Conservation (phyloP, 345 rosid genomes). For the Durio zibethinus region DNA sequence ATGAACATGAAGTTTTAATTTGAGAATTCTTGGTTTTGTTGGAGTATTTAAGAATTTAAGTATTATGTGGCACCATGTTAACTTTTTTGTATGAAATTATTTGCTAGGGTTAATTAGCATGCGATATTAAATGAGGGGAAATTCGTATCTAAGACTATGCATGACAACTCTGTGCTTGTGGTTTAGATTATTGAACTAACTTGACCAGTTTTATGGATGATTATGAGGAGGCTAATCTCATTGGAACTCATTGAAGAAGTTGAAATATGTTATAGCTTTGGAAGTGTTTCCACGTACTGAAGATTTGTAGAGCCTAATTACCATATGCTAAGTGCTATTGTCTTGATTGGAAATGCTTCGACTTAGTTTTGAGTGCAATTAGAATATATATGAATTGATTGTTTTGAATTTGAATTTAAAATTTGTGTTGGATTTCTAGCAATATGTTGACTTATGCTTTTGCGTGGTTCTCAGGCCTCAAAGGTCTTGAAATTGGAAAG, state of each 20-base stretch:
- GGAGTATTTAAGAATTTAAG: not conserved
- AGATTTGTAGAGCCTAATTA: not conserved
- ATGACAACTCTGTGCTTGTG: not conserved
- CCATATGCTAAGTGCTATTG: not conserved
- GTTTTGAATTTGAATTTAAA: not conserved
- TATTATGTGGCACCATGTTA: not conserved
- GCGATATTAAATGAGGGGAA: not conserved
- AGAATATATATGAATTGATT: not conserved
- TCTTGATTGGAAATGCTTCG: not conserved
- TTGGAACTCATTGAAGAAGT: not conserved
- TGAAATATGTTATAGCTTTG: not conserved
- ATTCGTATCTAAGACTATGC: not conserved
- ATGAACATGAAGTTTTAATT: conserved; percentile 7
- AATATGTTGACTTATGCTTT: conserved; percentile 4
- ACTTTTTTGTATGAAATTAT: not conserved
- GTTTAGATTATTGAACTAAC: not conserved
- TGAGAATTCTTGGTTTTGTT: not conserved
- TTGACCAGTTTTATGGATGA: not conserved
- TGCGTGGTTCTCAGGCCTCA: conserved; percentile 57
- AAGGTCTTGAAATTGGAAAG: conserved; percentile 85
- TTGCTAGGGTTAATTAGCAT: not conserved
- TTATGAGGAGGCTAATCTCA: not conserved
- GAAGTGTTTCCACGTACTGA: not conserved
- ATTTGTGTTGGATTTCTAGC: not conserved
- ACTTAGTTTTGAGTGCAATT: not conserved